phyloP scores from a whole-genome alignment of 805 yeast genomes.

The Yamadazyma sp. region DNA sequence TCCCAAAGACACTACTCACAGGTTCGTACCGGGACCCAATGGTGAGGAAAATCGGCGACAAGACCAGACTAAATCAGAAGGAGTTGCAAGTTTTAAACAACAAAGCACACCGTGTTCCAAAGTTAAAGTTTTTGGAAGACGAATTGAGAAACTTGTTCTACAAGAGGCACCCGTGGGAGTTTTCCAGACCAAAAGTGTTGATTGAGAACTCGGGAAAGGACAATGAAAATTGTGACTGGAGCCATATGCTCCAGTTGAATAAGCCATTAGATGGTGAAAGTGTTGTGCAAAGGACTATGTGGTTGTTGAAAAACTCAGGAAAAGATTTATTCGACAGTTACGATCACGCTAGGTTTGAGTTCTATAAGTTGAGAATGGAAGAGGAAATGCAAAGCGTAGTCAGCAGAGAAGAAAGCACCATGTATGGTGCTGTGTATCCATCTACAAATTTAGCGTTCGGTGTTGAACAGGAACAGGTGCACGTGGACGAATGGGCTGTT shows the following conservation, averaged over 20 bases:
- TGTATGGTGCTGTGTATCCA: slow-evolving; percentile 80
- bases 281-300: slow-evolving; percentile 46
- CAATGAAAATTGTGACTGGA: slow-evolving; percentile 66
- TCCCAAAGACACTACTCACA: slow-evolving; percentile 33
- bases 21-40: slow-evolving; percentile 31
- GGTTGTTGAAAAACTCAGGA: slow-evolving; percentile 30
- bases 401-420: slow-evolving; percentile 75
- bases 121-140: slow-evolving; percentile 69
- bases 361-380: slow-evolving; percentile 80
- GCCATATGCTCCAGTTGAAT: slow-evolving; percentile 64
- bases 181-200: slow-evolving; percentile 82
- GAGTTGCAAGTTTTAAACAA: slow-evolving; percentile 40
- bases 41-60: slow-evolving; percentile 18
- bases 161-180: slow-evolving; percentile 97
- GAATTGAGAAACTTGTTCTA: slow-evolving; percentile 78
- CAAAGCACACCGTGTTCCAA: slow-evolving; percentile 48
- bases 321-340: slow-evolving; percentile 61
- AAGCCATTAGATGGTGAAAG: slow-evolving; percentile 85
- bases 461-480: slow-evolving; percentile 65
- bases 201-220: slow-evolving; percentile 75
- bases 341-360: slow-evolving; percentile 83
- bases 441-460: slow-evolving; percentile 65
- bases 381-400: slow-evolving; percentile 75
- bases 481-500: slow-evolving; percentile 69
- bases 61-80: slow-evolving; percentile 46